A percentile compares a stretch with the other conserved stretches of the same genome.
phyloP scores from a whole-genome alignment of 805 yeast species.

The Tetrapisispora nanseiensis region DNA sequence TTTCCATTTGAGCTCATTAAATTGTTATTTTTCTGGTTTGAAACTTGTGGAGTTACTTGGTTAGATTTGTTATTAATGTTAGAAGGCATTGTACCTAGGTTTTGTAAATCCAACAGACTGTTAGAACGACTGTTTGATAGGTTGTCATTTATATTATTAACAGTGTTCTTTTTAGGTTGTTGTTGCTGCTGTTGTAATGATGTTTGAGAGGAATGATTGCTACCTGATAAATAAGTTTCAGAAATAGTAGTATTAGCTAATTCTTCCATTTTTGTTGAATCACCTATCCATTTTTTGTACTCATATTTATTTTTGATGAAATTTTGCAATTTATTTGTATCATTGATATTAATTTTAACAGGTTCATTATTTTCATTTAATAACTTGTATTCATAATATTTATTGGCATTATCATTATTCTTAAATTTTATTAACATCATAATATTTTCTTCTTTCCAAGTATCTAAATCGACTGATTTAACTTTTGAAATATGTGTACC shows the following conservation, averaged over 20 bases:
- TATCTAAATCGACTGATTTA: slow-evolving; percentile 86
- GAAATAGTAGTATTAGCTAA: background rate
- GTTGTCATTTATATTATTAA: background rate
- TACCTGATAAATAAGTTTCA: background rate
- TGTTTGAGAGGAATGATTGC: background rate
- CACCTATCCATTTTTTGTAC: slow-evolving; percentile 70
- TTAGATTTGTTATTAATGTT: background rate
- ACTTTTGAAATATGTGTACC: slow-evolving; percentile 93
- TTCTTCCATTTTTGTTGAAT: background rate
- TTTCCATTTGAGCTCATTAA: background rate
- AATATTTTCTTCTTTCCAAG: slow-evolving; percentile 92
- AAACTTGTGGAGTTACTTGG: background rate
- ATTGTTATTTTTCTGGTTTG: background rate
- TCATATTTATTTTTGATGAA: slow-evolving; percentile 91
- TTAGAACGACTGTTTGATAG: background rate
- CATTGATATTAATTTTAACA: slow-evolving; percentile 37
- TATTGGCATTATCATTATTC: slow-evolving; percentile 58
- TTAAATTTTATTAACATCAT: slow-evolving; percentile 80
- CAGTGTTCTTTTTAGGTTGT: background rate
- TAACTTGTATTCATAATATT: slow-evolving; percentile 73
- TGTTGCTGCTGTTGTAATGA: background rate
- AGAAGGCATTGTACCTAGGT: background rate
- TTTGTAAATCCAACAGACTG: slow-evolving; percentile 4
- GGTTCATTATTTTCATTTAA: slow-evolving; percentile 33
- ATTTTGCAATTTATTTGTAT: slow-evolving; percentile 74